Base-by-base conservation (phyloP, 208 protist genomes). In the Phytomonas sp. region DNA sequence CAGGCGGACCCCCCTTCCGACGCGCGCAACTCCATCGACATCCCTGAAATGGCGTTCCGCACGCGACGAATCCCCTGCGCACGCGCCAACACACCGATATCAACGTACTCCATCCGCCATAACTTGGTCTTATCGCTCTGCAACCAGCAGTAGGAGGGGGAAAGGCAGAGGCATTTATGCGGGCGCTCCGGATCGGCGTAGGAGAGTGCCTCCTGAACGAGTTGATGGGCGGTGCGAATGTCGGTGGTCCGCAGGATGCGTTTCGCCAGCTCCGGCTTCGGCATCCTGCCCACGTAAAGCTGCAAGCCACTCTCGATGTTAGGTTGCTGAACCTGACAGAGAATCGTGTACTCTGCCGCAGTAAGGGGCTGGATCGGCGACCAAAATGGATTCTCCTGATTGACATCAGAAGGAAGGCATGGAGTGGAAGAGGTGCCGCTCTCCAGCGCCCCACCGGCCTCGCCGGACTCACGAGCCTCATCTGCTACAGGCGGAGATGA, bases 81-180 rank as follows among this genome's bases (percentile, higher is more conserved):
- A 36, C 60, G 37, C 40, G 79, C 81, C 23, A 68, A 63, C 15
- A 63, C 66, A 28, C 91, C 91, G 60, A 93, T 67, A 68, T 96
- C 91, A 28, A 96, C 80, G 74, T 92, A 96, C 2, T 78, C 68
- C 78, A 96, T 86, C 13, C 75, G 66, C 88, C 88, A 96, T 62
- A 88, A 56, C 53, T 83, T 73, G 32, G 79, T 80, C 62, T 81
- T 81, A 31, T 81, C 83, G 65, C 76, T 78, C 51, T 89, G 84
- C 23, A 65, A 31, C 91, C 91, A 96, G 66, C 75, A 80, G 69
- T 92, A 93, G 8, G 87, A 91, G 4, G 91, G 86, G 8, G 82
- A 72, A 59, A 90, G 70, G 77, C 84, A 96, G 34, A 91, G 70
- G 5, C 74, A 76, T 46, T 80, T 79, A 67, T 88, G 86, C 28